These are phyloP conservation scores for Paramecium octaurelia DNA, from an alignment of 73 alveolate genomes.

Conservation along the genomic window DNA sequence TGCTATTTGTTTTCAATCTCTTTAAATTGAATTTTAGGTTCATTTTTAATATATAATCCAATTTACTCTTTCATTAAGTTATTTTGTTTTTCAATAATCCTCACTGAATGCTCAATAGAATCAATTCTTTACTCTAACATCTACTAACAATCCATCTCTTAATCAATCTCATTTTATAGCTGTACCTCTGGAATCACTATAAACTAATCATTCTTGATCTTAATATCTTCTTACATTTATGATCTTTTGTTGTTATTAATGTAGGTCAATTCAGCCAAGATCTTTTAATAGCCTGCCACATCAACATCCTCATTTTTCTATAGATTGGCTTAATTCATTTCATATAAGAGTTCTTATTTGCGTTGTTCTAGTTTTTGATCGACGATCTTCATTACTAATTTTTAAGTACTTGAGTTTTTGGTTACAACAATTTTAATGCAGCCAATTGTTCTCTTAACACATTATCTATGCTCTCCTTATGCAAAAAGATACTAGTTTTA, in stretches of 20 bases:
- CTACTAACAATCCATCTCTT: background rate
- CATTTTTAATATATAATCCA: background rate
- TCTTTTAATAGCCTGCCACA: background rate
- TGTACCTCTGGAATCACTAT: background rate
- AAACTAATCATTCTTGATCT: background rate
- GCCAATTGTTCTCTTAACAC: background rate
- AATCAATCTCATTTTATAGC: background rate
- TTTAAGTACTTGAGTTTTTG: slow-evolving; percentile 2
- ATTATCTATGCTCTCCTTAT: background rate
- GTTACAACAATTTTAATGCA: background rate
- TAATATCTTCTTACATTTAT: background rate
- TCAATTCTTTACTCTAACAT: background rate
- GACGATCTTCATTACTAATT: background rate
- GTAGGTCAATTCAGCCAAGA: background rate
- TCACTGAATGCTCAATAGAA: background rate
- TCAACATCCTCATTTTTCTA: background rate
- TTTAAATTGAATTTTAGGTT: background rate
- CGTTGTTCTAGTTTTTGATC: background rate
- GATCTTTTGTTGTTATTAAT: background rate
- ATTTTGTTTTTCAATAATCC: background rate
- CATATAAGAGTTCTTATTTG: background rate
- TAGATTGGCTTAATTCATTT: background rate
- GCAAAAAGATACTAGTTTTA: background rate
- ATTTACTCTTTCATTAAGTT: background rate
- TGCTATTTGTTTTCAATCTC: background rate